These are phyloP conservation scores for Tylopilus balloui DNA, from an alignment of 768 basidiomycete species.

Conservation along the genomic window DNA sequence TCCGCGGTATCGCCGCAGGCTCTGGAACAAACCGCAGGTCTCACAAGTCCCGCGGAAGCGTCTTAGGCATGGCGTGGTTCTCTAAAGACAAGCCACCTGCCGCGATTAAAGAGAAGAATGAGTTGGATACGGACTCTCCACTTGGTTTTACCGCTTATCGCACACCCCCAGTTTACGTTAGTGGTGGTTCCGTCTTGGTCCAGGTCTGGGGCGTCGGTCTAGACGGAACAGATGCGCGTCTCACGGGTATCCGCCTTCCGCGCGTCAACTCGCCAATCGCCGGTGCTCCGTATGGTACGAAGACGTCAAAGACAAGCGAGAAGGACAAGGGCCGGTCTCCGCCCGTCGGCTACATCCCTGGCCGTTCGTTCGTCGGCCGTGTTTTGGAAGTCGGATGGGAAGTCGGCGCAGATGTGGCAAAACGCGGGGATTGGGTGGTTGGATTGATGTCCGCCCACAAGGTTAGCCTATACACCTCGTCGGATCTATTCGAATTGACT, in stretches of 20 bases:
- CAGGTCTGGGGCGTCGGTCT: slow-evolving; percentile 89
- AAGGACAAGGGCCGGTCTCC: slow-evolving; percentile 26
- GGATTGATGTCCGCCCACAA: slow-evolving; percentile 76
- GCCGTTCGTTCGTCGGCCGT: slow-evolving; percentile 81
- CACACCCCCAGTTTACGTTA: slow-evolving; percentile 68
- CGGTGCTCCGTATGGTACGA: slow-evolving; percentile 21
- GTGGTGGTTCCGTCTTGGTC: slow-evolving; percentile 65
- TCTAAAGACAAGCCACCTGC: slow-evolving; percentile 22
- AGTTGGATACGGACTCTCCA: slow-evolving; percentile 26
- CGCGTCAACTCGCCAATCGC: slow-evolving; percentile 11
- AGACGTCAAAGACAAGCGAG: slow-evolving; percentile 17
- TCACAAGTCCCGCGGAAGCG: slow-evolving; percentile 18
- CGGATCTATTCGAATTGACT: slow-evolving; percentile 5
- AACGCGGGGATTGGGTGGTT: slow-evolving; percentile 83
- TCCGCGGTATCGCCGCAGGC: slow-evolving; percentile 45
- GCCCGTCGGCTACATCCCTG: slow-evolving; percentile 73
- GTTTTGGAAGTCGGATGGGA: slow-evolving; percentile 80
- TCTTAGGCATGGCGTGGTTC: slow-evolving; percentile 30
- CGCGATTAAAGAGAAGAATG: slow-evolving; percentile 10
- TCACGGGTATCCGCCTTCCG: slow-evolving; percentile 47
- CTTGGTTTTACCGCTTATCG: slow-evolving; percentile 70
- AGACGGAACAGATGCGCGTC: slow-evolving; percentile 65
- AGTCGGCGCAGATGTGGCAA: slow-evolving; percentile 44
- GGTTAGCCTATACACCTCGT: slow-evolving; percentile 42
- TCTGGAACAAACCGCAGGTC: slow-evolving; percentile 15